Conservation (phyloP, 2,329 filamentous ascomycete species). For the Fusarium albidum region DNA sequence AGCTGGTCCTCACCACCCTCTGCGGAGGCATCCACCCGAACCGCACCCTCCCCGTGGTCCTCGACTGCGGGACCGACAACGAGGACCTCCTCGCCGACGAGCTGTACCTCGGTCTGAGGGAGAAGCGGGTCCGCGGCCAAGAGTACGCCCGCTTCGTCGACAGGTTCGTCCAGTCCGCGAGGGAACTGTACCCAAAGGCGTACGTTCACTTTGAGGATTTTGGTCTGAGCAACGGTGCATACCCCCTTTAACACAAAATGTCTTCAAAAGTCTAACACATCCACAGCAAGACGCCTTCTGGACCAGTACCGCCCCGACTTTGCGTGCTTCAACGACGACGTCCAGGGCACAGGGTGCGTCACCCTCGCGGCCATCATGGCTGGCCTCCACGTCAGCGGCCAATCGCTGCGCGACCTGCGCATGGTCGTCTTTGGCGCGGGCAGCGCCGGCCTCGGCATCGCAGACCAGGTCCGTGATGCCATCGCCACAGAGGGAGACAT, state of each 20-base stretch:
- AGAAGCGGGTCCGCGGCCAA: slow-evolving; percentile 72
- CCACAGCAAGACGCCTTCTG: slow-evolving; percentile 72
- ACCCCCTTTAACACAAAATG: too few species aligned
- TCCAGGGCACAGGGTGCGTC: slow-evolving; percentile 89
- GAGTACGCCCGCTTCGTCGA: slow-evolving; percentile 82
- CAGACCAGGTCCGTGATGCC: slow-evolving; percentile 83
- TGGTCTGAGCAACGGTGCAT: slow-evolving; percentile 72
- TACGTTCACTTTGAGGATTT: slow-evolving; percentile 94
- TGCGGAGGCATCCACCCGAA: slow-evolving; percentile 88
- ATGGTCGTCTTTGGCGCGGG: slow-evolving; percentile 83
- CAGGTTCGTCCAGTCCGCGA: slow-evolving; percentile 72
- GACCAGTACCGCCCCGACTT: slow-evolving; percentile 78
- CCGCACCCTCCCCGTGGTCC: slow-evolving; percentile 78
- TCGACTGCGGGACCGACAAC: slow-evolving; percentile 90
- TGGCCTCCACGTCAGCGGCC: slow-evolving; percentile 72
- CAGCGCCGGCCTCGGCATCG: slow-evolving; percentile 84
- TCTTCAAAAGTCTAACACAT: too few species aligned
- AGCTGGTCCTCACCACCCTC: slow-evolving; percentile 81
- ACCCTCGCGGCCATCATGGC: slow-evolving; percentile 85
- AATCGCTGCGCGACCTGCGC: slow-evolving; percentile 72
- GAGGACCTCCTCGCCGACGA: slow-evolving; percentile 76
- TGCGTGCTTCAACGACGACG: slow-evolving; percentile 90
- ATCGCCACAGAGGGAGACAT: slow-evolving; percentile 74
- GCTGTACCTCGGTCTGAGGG: slow-evolving; percentile 78
- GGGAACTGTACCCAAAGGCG: slow-evolving; percentile 77